These are phyloP conservation scores for Anaeramoeba ignava DNA, from an alignment of 78 protist species.

Conservation along the genomic window DNA sequence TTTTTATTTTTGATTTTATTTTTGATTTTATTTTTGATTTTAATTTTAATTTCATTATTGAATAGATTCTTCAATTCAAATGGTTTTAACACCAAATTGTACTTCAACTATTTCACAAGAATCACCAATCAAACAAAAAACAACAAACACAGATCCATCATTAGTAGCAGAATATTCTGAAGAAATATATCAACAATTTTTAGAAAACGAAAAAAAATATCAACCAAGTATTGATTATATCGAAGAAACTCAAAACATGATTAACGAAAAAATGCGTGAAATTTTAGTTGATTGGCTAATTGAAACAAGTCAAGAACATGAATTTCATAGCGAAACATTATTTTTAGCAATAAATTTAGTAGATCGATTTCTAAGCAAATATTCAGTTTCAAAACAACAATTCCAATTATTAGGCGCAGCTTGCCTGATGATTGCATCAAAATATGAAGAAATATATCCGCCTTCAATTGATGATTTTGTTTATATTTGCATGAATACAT, in stretches of 20 bases:
- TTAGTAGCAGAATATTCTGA: neutral
- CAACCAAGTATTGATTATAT: neutral
- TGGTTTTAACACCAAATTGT: no score
- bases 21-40: no score
- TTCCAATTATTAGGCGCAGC: neutral
- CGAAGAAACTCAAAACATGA: neutral
- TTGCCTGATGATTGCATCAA: neutral
- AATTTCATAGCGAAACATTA: neutral
- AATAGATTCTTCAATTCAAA: no score
- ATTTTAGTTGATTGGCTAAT: neutral
- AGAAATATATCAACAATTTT: neutral
- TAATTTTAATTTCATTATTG: no score
- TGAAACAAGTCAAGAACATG: neutral
- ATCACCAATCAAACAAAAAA: no score
- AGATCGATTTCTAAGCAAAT: neutral
- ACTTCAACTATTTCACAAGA: no score
- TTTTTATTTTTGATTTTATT: no score
- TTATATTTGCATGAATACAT: neutral
- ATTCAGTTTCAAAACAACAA: neutral
- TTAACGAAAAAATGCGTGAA: neutral
- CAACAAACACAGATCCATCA: no score
- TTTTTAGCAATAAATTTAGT: neutral
- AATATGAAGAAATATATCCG: slow-evolving; percentile 3
- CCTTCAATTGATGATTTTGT: neutral
- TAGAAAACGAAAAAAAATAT: neutral